Evolutionary conservation across 2,329 filamentous ascomycete genomes (phyloP).

Genomic region (Dothistroma septosporum): DNA sequence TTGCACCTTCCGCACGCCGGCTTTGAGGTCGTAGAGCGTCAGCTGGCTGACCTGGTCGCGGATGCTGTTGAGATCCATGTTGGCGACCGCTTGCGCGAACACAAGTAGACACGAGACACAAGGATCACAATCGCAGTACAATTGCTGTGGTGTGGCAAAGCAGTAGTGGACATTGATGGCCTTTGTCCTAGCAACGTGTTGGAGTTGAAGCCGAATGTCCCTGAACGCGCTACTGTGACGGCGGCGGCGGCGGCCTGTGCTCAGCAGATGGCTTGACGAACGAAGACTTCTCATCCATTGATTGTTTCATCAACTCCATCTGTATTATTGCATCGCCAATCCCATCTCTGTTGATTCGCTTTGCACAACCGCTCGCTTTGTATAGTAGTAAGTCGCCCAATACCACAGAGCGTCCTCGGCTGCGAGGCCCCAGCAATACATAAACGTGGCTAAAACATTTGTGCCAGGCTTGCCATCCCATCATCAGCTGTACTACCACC

Average conservation of each 20-base stretch:
- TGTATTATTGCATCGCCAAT: background rate
- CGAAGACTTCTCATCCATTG: background rate
- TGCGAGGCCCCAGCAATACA: background rate
- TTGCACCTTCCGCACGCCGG: conserved; percentile 88
- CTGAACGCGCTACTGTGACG: background rate
- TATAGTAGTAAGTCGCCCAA: background rate
- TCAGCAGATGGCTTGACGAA: background rate
- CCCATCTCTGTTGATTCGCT: background rate
- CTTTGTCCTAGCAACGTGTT: background rate
- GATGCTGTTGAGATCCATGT: conserved; percentile 81
- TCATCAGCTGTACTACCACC: background rate
- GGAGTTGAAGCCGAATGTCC: background rate
- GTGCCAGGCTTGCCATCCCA: background rate
- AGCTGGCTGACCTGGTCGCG: conserved; percentile 87
- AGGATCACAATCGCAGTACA: background rate
- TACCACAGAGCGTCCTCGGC: background rate
- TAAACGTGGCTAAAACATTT: background rate
- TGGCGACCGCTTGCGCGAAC: conserved; percentile 25
- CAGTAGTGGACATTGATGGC: background rate
- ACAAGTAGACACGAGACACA: background rate
- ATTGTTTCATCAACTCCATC: background rate
- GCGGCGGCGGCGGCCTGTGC: background rate
- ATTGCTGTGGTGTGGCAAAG: background rate
- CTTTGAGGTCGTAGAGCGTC: conserved; percentile 92
- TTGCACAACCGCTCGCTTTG: background rate